phyloP scores from a whole-genome alignment of 73 alveolate genomes.

The Symbiodinium natans region DNA sequence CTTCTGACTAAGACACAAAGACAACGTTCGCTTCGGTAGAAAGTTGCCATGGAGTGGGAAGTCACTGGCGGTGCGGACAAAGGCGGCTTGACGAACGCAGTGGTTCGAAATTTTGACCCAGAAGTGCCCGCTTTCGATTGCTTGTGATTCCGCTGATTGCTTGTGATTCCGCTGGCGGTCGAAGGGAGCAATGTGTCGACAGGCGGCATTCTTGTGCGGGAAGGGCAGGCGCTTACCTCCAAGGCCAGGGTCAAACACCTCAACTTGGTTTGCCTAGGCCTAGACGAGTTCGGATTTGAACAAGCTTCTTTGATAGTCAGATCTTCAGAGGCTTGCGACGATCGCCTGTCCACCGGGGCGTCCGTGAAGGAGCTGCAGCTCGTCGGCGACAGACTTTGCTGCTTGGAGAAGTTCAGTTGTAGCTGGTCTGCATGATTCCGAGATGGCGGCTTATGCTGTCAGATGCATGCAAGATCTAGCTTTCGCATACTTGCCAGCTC shows the following conservation, averaged over 20 bases:
- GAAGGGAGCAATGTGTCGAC: not conserved
- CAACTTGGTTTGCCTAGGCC: not conserved
- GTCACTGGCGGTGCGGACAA: slow-evolving; percentile 55
- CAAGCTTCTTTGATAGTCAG: not conserved
- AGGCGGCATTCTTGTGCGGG: slow-evolving; percentile 59
- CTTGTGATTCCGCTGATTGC: not conserved
- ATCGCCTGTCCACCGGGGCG: slow-evolving; percentile 55
- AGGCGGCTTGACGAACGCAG: not conserved
- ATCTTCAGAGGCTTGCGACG: slow-evolving; percentile 26
- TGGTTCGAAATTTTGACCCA: not conserved
- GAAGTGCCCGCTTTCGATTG: not conserved
- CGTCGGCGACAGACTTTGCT: slow-evolving; percentile 42
- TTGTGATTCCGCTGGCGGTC: too few species aligned
- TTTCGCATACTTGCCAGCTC: too few species aligned
- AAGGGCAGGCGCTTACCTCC: slow-evolving; percentile 58
- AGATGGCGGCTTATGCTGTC: too few species aligned
- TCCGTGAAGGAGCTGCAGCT: slow-evolving; percentile 37
- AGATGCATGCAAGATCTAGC: too few species aligned
- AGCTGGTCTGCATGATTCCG: too few species aligned
- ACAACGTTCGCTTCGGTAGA: too few species aligned
- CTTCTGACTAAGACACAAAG: too few species aligned
- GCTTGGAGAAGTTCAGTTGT: not conserved
- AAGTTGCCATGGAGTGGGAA: not conserved
- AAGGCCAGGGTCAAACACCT: not conserved
- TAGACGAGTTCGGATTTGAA: not conserved